Percentiles rank a stretch among this genome's conserved stretches.
Evolutionary conservation across 2,329 filamentous ascomycete genomes (phyloP).

Genomic region (Trichoderma atroviride): DNA sequence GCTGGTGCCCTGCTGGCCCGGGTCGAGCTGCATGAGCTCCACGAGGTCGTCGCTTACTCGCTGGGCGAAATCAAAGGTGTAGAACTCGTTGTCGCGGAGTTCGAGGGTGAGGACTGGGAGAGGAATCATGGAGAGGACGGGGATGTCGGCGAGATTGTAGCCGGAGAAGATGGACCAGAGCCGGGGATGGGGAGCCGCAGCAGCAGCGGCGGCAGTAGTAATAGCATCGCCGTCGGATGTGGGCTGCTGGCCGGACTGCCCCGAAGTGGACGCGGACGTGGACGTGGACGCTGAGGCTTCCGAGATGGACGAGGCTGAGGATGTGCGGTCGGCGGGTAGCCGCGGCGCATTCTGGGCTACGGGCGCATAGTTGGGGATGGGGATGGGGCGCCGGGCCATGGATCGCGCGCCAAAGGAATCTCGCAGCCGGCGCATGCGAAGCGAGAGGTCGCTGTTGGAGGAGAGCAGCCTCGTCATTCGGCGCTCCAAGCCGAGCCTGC

Average conservation of each 20-base stretch:
- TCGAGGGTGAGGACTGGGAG: conserved; percentile 39
- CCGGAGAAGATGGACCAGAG: conserved; percentile 36
- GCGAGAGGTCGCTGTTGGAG: conserved; percentile 40
- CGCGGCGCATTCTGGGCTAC: conserved; percentile 26
- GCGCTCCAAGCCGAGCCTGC: conserved; percentile 40
- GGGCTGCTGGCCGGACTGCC: conserved; percentile 6
- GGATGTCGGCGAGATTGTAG: conserved; percentile 39
- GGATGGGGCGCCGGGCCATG: conserved; percentile 26
- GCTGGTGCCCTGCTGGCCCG: conserved; percentile 26
- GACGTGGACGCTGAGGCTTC: conserved; percentile 17
- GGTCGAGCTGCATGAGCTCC: conserved; percentile 32
- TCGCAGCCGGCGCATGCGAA: conserved; percentile 37
- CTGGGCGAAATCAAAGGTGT: conserved; percentile 37
- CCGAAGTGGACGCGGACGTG: background rate
- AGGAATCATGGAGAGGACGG: conserved; percentile 38
- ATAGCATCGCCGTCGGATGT: background rate
- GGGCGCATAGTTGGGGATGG: conserved; percentile 29
- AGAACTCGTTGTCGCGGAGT: conserved; percentile 39
- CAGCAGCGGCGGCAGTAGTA: no score
- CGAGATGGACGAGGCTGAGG: conserved; percentile 26
- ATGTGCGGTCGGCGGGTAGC: conserved; percentile 27
- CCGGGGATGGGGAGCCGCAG: conserved; percentile 25
- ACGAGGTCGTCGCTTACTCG: conserved; percentile 37
- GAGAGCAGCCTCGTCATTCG: conserved; percentile 41
- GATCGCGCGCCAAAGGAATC: conserved; percentile 32